A percentile compares a stretch with the other conserved stretches of the same genome.
Evolutionary conservation across 345 rosid genomes (phyloP).

Genomic region (Gynandropsis gynandra): DNA sequence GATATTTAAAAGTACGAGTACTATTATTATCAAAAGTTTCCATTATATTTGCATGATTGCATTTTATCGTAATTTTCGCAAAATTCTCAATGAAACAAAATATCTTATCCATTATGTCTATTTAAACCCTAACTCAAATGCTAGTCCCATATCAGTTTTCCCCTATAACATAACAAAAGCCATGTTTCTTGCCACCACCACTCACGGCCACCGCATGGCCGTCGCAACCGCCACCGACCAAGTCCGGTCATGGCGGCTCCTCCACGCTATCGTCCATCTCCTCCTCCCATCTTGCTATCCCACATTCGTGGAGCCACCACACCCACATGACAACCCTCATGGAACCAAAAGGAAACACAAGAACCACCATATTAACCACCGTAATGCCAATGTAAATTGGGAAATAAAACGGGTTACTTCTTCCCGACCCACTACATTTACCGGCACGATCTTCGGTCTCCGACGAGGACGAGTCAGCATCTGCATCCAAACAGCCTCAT

Average conservation of each 20-base stretch:
- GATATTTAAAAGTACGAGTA: no score
- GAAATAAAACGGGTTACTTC: no score
- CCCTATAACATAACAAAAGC: conserved; percentile 5
- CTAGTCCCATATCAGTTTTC: conserved; percentile 2
- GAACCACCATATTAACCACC: conserved; percentile 5
- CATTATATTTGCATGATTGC: no score
- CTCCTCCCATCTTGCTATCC: conserved; percentile 55
- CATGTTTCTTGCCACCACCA: conserved; percentile 34
- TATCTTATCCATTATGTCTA: conserved; percentile 13
- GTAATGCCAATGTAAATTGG: no score
- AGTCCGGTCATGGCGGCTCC: conserved; percentile 71
- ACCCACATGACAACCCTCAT: conserved; percentile 20
- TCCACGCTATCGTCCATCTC: conserved; percentile 44
- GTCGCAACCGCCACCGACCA: conserved; percentile 37
- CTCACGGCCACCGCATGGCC: conserved; percentile 17
- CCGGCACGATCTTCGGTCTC: conserved; percentile 58
- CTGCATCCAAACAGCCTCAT: conserved; percentile 47
- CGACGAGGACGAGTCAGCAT: conserved; percentile 55
- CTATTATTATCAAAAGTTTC: no score
- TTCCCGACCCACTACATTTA: conserved; percentile 34
- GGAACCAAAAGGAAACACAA: conserved; percentile 10
- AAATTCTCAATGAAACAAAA: no score
- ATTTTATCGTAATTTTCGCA: no score
- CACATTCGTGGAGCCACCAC: conserved; percentile 27
- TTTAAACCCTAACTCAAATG: conserved; percentile 21